Evolutionary conservation across 2,329 filamentous ascomycete species (phyloP), one percentile per base, ranked within the genome.

Genomic region (Phialophora verrucosa): DNA sequence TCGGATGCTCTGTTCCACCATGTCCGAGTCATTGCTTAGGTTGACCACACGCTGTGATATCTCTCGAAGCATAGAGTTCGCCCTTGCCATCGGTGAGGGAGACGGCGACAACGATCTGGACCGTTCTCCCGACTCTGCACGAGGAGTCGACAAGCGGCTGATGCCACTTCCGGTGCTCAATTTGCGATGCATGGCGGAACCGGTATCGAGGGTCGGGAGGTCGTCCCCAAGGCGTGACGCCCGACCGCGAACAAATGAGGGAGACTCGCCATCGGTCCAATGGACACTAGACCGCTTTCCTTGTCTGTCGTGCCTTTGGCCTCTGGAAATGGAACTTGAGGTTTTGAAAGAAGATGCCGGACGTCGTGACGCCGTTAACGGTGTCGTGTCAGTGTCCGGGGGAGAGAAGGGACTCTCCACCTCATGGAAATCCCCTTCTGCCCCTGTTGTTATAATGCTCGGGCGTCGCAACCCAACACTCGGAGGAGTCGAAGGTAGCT

Each of bases 31-130:
- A 75, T 96, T 96, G 79, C 93, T 97, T 73, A 99, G 87, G 75
- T 98, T 98, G 75, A 99, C 95, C 63, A 99, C 93, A 82, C 95
- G 92, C 80, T 97, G 93, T 35, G 96, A 98, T 88, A 99, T 96
- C 71, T 88, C 88, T 70, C 90, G 87, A 78, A 93, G 87, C 73
- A 93, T 91, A 8, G 90, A 91, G 53, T 90, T 87, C 67, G 91
- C 90, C 72, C 88, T 84, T 27, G 85, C 86, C 60, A 93, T 77
- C 20, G 90, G 89, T 11, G 87, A 84, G 8, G 85, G 84, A 20
- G 88, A 89, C 1, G 86, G 82, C 1, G 89, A 88, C 47, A 89
- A 82, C 51, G 90, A 90, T 53, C 84, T 81, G 60, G 79, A 77
- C 56, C 78, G 73, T 27, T 83, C 83, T 23, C 79, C 81, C 6